Evolutionary conservation across 2,329 filamentous ascomycete genomes (phyloP).

Genomic region (Penicillium fuscoglaucum): DNA sequence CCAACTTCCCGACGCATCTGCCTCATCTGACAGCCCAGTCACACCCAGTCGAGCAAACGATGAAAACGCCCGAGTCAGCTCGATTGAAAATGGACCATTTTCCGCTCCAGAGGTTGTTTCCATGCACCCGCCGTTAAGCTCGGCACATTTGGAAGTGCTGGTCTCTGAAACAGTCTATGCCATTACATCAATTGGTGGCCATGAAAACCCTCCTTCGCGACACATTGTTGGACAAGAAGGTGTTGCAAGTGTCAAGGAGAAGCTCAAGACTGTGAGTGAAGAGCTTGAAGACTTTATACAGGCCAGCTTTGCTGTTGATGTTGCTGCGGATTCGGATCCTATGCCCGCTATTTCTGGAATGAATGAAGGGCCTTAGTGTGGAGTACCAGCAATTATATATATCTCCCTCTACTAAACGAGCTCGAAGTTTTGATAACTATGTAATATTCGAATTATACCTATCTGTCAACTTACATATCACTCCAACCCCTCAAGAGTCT

Average conservation of each 20-base stretch:
- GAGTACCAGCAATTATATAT: constrained; percentile 3
- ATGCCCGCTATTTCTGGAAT: constrained; percentile 12
- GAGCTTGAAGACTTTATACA: constrained; percentile 96
- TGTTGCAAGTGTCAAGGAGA: constrained; percentile 85
- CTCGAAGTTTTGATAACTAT: not conserved
- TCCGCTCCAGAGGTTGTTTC: constrained; percentile 55
- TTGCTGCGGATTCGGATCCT: constrained; percentile 36
- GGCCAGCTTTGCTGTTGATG: constrained; percentile 78
- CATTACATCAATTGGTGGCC: constrained; percentile 85
- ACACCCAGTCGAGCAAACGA: constrained; percentile 15
- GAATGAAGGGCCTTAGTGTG: constrained; percentile 14
- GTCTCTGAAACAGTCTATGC: constrained; percentile 90
- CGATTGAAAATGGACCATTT: constrained; percentile 38
- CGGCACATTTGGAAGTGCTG: constrained; percentile 67
- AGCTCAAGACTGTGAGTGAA: constrained; percentile 92
- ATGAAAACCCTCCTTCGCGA: constrained; percentile 90
- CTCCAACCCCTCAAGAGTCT: not conserved
- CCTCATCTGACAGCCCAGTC: constrained; percentile 2
- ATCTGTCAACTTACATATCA: not conserved
- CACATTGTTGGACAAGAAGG: constrained; percentile 94
- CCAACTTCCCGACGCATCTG: constrained; percentile 59
- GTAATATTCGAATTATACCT: no score
- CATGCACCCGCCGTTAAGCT: constrained; percentile 72
- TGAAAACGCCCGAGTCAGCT: constrained; percentile 23
- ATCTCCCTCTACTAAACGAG: not conserved